Conservation (phyloP, 1,139 yeast genomes). For the Pichia sp. region DNA sequence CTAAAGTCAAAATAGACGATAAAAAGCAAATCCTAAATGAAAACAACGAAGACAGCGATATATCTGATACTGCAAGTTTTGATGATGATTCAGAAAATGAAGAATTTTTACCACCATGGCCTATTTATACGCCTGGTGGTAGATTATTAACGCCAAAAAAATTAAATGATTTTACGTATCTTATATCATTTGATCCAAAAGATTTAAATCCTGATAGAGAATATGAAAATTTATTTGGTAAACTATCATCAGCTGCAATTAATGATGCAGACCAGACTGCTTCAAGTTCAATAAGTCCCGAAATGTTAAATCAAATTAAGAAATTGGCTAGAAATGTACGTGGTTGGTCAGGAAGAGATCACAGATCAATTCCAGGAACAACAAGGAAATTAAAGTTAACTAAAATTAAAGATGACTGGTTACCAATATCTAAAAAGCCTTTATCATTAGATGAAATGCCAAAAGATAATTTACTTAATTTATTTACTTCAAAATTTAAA, state of each 20-base stretch:
- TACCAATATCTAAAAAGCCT: constrained; percentile 64
- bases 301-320: constrained; percentile 57
- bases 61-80: constrained; percentile 11
- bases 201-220: constrained; percentile 78
- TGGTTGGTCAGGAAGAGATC: constrained; percentile 82
- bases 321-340: constrained; percentile 55
- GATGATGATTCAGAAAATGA: constrained; percentile 10
- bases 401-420: constrained; percentile 73
- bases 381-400: constrained; percentile 61
- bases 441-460: constrained; percentile 54
- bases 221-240: constrained; percentile 66
- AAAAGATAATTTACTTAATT: constrained; percentile 36
- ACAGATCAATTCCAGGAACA: constrained; percentile 66
- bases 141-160: constrained; percentile 41
- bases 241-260: constrained; percentile 58
- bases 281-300: constrained; percentile 56
- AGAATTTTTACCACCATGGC: constrained; percentile 28
- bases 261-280: constrained; percentile 68
- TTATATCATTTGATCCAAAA: constrained; percentile 43
- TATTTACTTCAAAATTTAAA: constrained; percentile 37
- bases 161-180: constrained; percentile 34
- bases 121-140: constrained; percentile 36
- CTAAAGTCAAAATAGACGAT: constrained; percentile 14
- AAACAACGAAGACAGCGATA: constrained; percentile 13
- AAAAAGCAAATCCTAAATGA: constrained; percentile 3